A percentile compares a stretch with the other conserved stretches of the same genome.
Conservation (phyloP, 1,284 basidiomycete genomes). For the Polyporus tsugae region DNA sequence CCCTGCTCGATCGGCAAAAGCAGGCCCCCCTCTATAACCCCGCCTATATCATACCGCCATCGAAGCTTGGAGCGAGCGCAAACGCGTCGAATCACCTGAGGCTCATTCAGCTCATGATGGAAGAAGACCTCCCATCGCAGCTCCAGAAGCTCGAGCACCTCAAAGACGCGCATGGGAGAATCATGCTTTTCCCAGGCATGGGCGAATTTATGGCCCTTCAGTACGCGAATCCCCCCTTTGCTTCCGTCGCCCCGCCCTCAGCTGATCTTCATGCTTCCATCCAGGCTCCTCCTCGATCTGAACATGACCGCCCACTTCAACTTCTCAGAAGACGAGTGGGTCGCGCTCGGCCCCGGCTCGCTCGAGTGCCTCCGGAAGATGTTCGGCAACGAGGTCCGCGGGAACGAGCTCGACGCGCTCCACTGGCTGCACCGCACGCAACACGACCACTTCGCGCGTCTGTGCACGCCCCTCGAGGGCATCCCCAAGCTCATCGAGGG, state of each 20-base stretch:
- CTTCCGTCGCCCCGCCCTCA: conserved; percentile 1
- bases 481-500: conserved; percentile 40
- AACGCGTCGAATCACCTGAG: conserved; percentile 46
- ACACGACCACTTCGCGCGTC: conserved; percentile 46
- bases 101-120: conserved; percentile 49
- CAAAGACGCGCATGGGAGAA: conserved; percentile 47
- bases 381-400: conserved; percentile 45
- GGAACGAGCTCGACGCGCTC: conserved; percentile 47
- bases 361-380: conserved; percentile 50
- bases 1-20: conserved; percentile 39
- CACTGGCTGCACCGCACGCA: conserved; percentile 48
- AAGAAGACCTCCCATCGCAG: conserved; percentile 44
- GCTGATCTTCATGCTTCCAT: conserved; percentile 11
- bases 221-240: conserved; percentile 38
- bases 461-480: conserved; percentile 40
- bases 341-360: conserved; percentile 51
- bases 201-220: conserved; percentile 52
- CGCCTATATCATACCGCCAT: conserved; percentile 52
- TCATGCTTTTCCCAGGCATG: conserved; percentile 48
- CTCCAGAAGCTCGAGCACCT: conserved; percentile 44
- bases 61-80: conserved; percentile 43
- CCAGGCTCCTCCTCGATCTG: conserved; percentile 51
- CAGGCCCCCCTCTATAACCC: conserved; percentile 43
- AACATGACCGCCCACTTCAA: conserved; percentile 51
- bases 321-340: conserved; percentile 51